phyloP scores from a whole-genome alignment of 179 eudicot species.

The Sideroxylon spinosum region DNA sequence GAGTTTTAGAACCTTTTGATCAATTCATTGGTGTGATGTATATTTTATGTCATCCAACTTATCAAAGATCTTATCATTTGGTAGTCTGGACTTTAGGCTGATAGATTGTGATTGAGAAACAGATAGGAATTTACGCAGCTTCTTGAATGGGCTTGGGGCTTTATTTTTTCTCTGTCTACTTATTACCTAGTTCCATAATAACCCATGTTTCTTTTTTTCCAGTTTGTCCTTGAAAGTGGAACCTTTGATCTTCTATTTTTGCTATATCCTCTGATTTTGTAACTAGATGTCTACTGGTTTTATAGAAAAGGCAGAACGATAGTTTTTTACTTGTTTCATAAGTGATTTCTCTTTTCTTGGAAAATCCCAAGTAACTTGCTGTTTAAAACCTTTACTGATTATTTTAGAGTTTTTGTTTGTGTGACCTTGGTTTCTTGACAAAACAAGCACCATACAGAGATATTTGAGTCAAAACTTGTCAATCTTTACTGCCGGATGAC shows the following conservation, averaged over 20 bases:
- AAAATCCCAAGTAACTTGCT: too few species aligned
- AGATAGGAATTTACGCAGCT: too few species aligned
- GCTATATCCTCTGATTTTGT: not conserved
- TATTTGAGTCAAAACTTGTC: too few species aligned
- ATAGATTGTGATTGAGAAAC: too few species aligned
- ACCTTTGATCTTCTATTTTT: not conserved
- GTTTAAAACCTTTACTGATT: not conserved
- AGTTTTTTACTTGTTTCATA: not conserved
- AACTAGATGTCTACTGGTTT: not conserved
- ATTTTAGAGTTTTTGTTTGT: not conserved
- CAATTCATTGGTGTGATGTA: too few species aligned
- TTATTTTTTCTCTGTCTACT: not conserved
- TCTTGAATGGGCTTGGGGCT: not conserved
- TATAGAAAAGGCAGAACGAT: not conserved
- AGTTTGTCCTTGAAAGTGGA: not conserved
- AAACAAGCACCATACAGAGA: too few species aligned
- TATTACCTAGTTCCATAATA: not conserved
- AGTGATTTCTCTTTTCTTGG: too few species aligned
- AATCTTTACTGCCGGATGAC: too few species aligned
- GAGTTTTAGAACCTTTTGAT: too few species aligned
- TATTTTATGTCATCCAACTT: too few species aligned
- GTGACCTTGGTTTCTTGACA: conserved; percentile 4
- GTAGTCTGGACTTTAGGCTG: too few species aligned
- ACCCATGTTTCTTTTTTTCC: conserved; percentile 1
- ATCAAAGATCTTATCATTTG: too few species aligned